Evolutionary conservation across 31 red algal genomes (phyloP), one percentile per base, ranked within the genome.

Genomic region (Endocladia muricata): DNA sequence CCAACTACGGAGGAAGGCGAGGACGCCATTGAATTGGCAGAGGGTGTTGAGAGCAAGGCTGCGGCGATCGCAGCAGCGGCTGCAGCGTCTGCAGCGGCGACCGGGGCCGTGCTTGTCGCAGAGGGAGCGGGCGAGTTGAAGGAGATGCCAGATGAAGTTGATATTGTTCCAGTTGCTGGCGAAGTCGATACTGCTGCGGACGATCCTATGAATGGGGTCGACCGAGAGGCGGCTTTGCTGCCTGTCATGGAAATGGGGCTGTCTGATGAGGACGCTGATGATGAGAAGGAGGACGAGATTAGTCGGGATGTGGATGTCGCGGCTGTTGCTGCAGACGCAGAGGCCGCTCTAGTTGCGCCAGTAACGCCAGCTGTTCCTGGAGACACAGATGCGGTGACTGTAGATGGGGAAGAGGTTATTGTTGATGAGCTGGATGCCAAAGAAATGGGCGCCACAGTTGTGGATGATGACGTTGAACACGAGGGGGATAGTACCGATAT

Each of bases 21-120:
- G 33, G 78, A 76, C 48, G 66, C 19, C 9, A 62, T 47, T 28
- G 62, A 61, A 41, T 51, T 32, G 22, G 26, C 31, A 73, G 42
- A 56, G 23, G 30, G 22, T 32, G 21, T 19, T 13, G 59, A 78
- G 41, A 39, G 65, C 3, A 32, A 78, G 0, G 17, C 15, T 9
- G 21, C 22, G 21, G 72, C 61, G 47, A 54, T 26, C 15, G 37
- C 39, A n/a, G 25, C 61, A 21, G 37, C 25, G 9, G 78, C 22
- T 9, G 67, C 70, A 47, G 25, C 34, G 13, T 25, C 3, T 1
- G 74, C 39, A 36, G 29, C 21, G 19, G 57, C 35, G 70, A 31
- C 70, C 37, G 48, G 39, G 70, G 39, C 4, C 30, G 2, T 7
- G 4, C 40, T 37, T n/a, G 8, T 41, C 33, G 70, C 32, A 15